phyloP scores from a whole-genome alignment of 768 basidiomycete genomes.

The Boletus rufocinnamomeus region DNA sequence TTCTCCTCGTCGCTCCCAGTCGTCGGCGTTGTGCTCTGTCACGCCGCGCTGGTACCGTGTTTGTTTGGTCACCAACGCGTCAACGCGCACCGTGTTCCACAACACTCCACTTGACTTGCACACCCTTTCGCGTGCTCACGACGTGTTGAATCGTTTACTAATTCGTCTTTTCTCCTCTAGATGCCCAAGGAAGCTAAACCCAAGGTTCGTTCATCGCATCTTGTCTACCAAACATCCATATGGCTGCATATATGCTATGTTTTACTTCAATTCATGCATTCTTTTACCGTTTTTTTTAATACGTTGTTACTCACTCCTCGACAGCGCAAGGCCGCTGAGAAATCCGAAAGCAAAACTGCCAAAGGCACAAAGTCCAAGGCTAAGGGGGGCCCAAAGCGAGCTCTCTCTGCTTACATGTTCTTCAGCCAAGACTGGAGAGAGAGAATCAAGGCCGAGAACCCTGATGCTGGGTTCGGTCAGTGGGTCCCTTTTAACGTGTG shows the following conservation, averaged over 20 bases:
- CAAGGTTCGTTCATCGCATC: slow-evolving; percentile 49
- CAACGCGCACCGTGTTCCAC: slow-evolving; percentile 33
- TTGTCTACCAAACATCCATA: slow-evolving; percentile 4
- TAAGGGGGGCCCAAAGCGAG: slow-evolving; percentile 71
- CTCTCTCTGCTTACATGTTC: slow-evolving; percentile 98
- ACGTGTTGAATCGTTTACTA: slow-evolving; percentile 44
- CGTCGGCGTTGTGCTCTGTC: slow-evolving; percentile 32
- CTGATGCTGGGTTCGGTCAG: slow-evolving; percentile 88
- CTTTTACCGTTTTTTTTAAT: slow-evolving; percentile 1
- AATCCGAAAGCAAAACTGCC: slow-evolving; percentile 51
- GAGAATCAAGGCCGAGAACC: slow-evolving; percentile 94
- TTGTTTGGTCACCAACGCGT: slow-evolving; percentile 45
- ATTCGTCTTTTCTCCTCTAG: slow-evolving; percentile 41
- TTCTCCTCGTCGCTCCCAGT: slow-evolving; percentile 11
- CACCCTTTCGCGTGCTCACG: slow-evolving; percentile 33
- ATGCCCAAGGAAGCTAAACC: slow-evolving; percentile 83
- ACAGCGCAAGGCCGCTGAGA: slow-evolving; percentile 77
- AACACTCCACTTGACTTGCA: slow-evolving; percentile 32
- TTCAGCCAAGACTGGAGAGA: slow-evolving; percentile 96
- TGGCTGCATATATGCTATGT: slow-evolving; percentile 23
- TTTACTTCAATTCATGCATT: slow-evolving; percentile 8
- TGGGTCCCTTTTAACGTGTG: slow-evolving; percentile 20
- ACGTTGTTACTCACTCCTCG: slow-evolving; percentile 11
- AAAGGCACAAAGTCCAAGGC: slow-evolving; percentile 80
- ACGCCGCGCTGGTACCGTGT: slow-evolving; percentile 24